Base-by-base conservation (phyloP, 2,329 filamentous ascomycete genomes). In the Westerdykella ornata region DNA sequence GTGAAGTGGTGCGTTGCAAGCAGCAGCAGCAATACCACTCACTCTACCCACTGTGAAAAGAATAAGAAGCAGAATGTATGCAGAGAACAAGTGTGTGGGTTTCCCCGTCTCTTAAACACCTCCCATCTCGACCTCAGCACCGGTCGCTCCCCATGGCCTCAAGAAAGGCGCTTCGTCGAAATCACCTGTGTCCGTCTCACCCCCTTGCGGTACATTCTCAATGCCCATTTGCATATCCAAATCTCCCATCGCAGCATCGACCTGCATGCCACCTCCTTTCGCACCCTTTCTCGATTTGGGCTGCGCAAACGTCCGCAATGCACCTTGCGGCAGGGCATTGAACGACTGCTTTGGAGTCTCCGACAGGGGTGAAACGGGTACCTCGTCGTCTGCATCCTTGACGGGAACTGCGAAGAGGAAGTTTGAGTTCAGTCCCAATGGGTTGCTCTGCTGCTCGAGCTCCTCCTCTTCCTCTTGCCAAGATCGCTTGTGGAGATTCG, bases 141-240 rank as follows among this genome's bases (percentile, higher is more conserved):
- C 51, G 5, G n/a, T 7, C 4, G 42, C 33, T 4, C 56, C 54
- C 52, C 54, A 56, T 3, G 62, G 62, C 44, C 47, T 50, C 47
- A 72, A 43, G 37, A 88, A 88, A 1, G 76, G 72, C 0, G 83
- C 83, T 44, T 88, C 84, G 43, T 76, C 80, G 59, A 87, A 87
- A 58, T 87, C 82, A 39, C 49, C 65, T 52, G 66, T 66, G 65
- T 47, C 62, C 46, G 48, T 59, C 52, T 62, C 63, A 60, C 62
- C 47, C 34, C 52, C 45, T 47, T 59, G 47, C 31, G 57, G 52
- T 7, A 15, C 5, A 33, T 33, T 17, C 52, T 61, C 57, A 28
- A 62, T 52, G 41, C 63, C 64, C 46, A 56, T 49, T 37, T 66
- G 60, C 13, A 57, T 52, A 39, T 58, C 56, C 20, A 39, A 29